These are phyloP conservation scores for Saccharomycopsis selenospora DNA, from an alignment of 805 yeast genomes.

Conservation along the genomic window DNA sequence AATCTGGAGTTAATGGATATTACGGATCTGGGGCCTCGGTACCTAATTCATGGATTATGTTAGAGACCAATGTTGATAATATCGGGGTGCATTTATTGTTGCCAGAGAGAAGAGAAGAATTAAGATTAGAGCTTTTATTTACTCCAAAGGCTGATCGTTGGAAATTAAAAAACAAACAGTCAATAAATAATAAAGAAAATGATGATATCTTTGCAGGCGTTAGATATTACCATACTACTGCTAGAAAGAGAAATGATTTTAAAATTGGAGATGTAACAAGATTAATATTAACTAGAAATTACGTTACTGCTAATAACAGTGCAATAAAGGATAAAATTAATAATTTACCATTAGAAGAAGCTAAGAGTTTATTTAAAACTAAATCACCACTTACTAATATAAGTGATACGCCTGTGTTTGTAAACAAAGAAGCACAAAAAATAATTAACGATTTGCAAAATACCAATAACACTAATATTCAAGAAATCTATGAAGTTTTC, in stretches of 20 bases:
- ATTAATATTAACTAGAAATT: background rate
- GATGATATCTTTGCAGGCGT: slow-evolving; percentile 39
- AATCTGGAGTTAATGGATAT: slow-evolving; percentile 45
- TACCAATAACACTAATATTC: background rate
- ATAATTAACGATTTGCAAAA: background rate
- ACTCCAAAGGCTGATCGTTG: slow-evolving; percentile 35
- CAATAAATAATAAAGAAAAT: slow-evolving; percentile 16
- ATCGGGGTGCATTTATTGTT: slow-evolving; percentile 71
- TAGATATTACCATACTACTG: slow-evolving; percentile 36
- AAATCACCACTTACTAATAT: background rate
- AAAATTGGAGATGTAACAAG: background rate
- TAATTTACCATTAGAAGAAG: background rate
- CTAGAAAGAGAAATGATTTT: background rate
- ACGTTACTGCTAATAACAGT: too few species aligned
- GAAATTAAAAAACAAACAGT: slow-evolving; percentile 24
- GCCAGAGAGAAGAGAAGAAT: slow-evolving; percentile 52
- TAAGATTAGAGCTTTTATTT: slow-evolving; percentile 71
- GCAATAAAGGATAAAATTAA: too few species aligned
- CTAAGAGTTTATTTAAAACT: background rate
- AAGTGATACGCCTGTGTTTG: background rate
- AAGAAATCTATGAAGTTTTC: background rate
- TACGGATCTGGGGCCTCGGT: slow-evolving; percentile 38
- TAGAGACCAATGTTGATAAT: slow-evolving; percentile 58
- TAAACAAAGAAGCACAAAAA: background rate
- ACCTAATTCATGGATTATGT: slow-evolving; percentile 76